phyloP scores from a whole-genome alignment of 495 filamentous ascomycete genomes.

The Penicillium argentinense region DNA sequence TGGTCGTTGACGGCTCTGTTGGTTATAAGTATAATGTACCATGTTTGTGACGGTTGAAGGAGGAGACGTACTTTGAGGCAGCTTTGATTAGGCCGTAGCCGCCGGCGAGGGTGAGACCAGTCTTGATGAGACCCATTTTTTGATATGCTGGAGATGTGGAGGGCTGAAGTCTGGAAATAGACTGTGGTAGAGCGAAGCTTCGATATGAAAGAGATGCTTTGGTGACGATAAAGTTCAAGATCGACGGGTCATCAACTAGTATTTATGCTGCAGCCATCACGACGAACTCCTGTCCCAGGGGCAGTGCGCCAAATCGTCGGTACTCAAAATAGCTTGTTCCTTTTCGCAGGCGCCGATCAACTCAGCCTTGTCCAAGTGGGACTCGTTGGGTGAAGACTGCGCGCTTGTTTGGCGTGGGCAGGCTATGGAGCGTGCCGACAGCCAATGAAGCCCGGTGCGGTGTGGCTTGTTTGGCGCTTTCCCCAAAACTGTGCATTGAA shows the following conservation, averaged over 20 bases:
- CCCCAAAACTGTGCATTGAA: conserved; percentile 11
- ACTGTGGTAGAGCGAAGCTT: neutral
- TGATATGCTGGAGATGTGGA: no score
- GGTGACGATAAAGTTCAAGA: neutral
- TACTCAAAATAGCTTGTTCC: neutral
- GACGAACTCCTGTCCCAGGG: no score
- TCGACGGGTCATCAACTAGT: no score
- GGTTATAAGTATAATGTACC: neutral
- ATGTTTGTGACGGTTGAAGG: neutral
- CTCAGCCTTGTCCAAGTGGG: neutral
- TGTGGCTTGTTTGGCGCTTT: conserved; percentile 4
- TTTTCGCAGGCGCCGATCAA: neutral
- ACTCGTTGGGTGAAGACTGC: neutral
- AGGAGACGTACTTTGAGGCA: conserved; percentile 9
- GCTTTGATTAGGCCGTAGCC: conserved; percentile 17
- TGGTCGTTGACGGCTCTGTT: conserved; percentile 11
- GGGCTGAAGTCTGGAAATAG: neutral
- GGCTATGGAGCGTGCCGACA: no score
- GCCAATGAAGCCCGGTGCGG: neutral
- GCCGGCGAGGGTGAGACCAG: conserved; percentile 11
- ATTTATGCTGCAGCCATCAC: neutral
- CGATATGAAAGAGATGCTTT: neutral
- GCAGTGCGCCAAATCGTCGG: no score
- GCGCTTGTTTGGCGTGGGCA: no score
- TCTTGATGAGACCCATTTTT: conserved; percentile 22